phyloP scores from a whole-genome alignment of 768 basidiomycete species.

The Amanita inopinata region DNA sequence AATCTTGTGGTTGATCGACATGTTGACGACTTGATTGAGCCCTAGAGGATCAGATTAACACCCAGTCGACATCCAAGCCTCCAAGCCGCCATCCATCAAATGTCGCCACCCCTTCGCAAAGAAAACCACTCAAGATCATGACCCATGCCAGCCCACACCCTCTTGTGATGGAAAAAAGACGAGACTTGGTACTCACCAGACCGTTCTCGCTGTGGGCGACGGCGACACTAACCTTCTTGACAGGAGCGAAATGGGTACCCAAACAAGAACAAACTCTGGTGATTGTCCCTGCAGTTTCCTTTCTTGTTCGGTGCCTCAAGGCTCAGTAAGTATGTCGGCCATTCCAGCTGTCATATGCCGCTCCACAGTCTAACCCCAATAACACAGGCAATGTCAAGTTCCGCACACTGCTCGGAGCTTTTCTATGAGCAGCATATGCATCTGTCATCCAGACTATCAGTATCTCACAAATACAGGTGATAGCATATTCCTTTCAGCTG shows the following conservation, averaged over 20 bases:
- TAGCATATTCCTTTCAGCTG: no score
- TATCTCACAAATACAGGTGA: no score
- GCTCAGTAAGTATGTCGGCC: background rate
- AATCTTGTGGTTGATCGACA: conserved; percentile 83
- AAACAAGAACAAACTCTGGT: conserved; percentile 22
- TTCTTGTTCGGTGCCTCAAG: background rate
- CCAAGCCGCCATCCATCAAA: conserved; percentile 46
- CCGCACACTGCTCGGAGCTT: no score
- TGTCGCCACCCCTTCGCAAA: conserved; percentile 14
- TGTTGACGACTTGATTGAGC: conserved; percentile 34
- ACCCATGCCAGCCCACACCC: background rate
- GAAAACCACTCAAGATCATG: background rate
- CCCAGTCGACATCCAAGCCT: conserved; percentile 40
- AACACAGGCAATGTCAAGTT: no score
- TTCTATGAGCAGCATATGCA: no score
- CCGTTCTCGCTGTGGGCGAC: conserved; percentile 49
- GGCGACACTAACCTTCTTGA: conserved; percentile 27
- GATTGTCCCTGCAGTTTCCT: background rate
- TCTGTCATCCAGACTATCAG: no score
- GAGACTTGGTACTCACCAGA: conserved; percentile 49
- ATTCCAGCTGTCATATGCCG: no score
- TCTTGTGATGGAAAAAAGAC: background rate
- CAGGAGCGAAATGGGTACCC: conserved; percentile 19
- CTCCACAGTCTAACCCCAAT: no score
- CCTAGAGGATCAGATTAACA: conserved; percentile 20